Percentiles rank a stretch among this genome's conserved stretches.
These are phyloP conservation scores for Rhodotorula sp. DNA, from an alignment of 1,284 basidiomycete genomes.

Conservation along the genomic window DNA sequence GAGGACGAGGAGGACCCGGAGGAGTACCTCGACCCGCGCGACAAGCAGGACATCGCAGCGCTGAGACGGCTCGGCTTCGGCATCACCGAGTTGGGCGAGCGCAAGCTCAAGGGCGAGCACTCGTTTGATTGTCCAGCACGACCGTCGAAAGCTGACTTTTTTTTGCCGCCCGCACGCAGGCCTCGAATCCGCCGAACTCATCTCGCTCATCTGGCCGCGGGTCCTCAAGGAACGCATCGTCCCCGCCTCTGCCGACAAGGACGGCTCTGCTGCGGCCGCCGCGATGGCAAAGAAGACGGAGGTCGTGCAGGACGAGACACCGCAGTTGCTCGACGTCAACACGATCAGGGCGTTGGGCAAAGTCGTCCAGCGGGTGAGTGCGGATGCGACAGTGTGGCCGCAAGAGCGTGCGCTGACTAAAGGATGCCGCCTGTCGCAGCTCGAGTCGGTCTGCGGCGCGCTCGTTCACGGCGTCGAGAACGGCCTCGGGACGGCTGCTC, in stretches of 20 bases:
- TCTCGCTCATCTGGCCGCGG: conserved; percentile 80
- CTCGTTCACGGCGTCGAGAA: conserved; percentile 29
- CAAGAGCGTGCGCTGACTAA: no score
- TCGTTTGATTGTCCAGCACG: no score
- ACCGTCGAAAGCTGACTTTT: no score
- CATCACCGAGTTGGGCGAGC: conserved; percentile 77
- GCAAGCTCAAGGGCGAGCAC: conserved; percentile 82
- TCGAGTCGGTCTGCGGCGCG: conserved; percentile 26
- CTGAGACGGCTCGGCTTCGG: conserved; percentile 72
- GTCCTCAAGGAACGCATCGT: conserved; percentile 64
- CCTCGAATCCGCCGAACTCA: conserved; percentile 66
- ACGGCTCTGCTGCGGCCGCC: conserved; percentile 45
- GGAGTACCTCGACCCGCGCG: conserved; percentile 44
- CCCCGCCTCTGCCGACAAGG: conserved; percentile 6
- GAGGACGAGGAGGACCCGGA: conserved; percentile 52
- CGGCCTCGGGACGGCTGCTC: background rate
- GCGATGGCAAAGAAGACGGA: conserved; percentile 56
- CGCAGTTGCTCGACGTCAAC: conserved; percentile 35
- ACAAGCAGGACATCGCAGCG: conserved; percentile 50
- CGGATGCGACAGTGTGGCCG: no score
- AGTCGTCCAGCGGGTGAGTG: conserved; percentile 27
- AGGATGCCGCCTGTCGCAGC: no score
- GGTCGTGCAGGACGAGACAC: conserved; percentile 50
- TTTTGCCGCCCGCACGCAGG: no score
- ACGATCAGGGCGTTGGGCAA: conserved; percentile 33